Evolutionary conservation across 2,329 filamentous ascomycete genomes (phyloP), one percentile per base, ranked within the genome.

Genomic region (Cordyceps tenuipes): DNA sequence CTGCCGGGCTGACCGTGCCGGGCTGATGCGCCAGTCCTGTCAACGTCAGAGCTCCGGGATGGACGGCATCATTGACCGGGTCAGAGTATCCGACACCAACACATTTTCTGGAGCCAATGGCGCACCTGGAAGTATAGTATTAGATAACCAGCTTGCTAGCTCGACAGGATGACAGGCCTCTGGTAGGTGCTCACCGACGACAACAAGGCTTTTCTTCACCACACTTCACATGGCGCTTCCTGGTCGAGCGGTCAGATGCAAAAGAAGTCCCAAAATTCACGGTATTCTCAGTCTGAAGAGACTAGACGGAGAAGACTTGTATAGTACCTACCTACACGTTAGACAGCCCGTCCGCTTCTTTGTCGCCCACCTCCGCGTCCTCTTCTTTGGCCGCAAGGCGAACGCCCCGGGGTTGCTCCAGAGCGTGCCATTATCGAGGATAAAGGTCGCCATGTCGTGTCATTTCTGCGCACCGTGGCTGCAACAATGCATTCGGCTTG

Each of bases 121-220:
- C 23, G 29, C 57, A 59, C 12, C 57, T 59, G 26, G 2, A 36
- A 17, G n/a, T 8, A n/a, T 12, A 15, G 5, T 41, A 17, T 57
- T 19, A 57, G 31, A 17, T 39, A 5, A 2, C 17, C 9, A 19
- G 1, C 31, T 41, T 19, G 9, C 3, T 31, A 9, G 8, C 23
- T 23, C 7, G 15, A 3, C 7, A 17, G 10, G 12, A 5, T 4
- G 47, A n/a, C 15, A 17, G 0, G 23, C 5, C 29, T 29, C 5
- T 29, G 29, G 29, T 29, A 29, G 29, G 21, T 21, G 39, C 57
- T 41, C 12, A 59, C 57, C 57, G 26, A 13, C 48, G 47, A 15
- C 57, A 59, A 34, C 26, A 44, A 21, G 57, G 41, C 41, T 53
- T 57, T 13, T 15, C 47, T 31, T 57, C 55, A 34, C 50, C 57